Evolutionary conservation across 768 basidiomycete species (phyloP).

Genomic region (Myochromella boudieri): DNA sequence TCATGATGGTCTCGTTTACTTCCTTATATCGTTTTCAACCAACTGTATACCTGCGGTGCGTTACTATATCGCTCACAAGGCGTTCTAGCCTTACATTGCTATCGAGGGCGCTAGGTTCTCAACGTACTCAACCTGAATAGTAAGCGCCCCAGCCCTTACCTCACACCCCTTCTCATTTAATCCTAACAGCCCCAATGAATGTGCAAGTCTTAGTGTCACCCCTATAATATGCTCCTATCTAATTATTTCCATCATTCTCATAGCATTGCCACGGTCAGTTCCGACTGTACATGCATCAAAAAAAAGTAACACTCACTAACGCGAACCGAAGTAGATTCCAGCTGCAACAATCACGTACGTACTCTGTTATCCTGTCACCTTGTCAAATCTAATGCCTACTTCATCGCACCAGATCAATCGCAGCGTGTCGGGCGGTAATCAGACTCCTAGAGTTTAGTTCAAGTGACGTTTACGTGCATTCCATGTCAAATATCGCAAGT

Average conservation of each 20-base stretch:
- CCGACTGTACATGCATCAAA: conserved; percentile 1
- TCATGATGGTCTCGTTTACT: conserved; percentile 72
- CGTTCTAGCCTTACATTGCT: neutral
- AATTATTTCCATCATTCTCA: conserved; percentile 4
- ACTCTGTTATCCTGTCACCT: neutral
- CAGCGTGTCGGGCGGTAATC: conserved; percentile 69
- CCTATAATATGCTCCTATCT: neutral
- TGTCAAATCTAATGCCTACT: conserved; percentile 7
- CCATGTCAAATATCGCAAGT: conserved; percentile 38
- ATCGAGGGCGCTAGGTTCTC: conserved; percentile 39
- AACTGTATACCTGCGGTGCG: conserved; percentile 67
- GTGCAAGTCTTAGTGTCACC: conserved; percentile 22
- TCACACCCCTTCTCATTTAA: conserved; percentile 7
- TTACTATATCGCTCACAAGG: conserved; percentile 7
- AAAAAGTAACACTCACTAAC: conserved; percentile 8
- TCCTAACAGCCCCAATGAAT: conserved; percentile 53
- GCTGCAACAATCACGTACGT: conserved; percentile 64
- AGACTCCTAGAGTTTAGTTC: conserved; percentile 57
- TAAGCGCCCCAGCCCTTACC: conserved; percentile 29
- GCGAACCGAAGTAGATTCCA: conserved; percentile 44
- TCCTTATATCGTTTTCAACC: conserved; percentile 61
- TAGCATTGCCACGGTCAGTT: conserved; percentile 55
- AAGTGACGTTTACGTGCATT: conserved; percentile 45
- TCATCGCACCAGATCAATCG: conserved; percentile 52
- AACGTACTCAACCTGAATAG: conserved; percentile 61